Base-by-base conservation (phyloP, 495 filamentous ascomycete genomes). In the Podospora appendiculata region DNA sequence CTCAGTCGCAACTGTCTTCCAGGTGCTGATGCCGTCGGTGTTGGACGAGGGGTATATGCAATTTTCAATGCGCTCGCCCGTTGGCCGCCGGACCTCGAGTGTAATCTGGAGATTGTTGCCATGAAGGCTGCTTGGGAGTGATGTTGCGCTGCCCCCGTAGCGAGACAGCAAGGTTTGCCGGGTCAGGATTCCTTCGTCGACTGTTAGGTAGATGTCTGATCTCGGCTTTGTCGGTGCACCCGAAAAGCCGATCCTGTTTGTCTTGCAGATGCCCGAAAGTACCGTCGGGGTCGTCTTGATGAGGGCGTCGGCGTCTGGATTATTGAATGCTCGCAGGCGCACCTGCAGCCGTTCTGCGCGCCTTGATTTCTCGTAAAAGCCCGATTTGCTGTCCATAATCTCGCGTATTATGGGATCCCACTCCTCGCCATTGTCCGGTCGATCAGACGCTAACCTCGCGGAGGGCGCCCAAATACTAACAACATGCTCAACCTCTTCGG, bases 191-290 rank as follows among this genome's bases (percentile, higher is more conserved):
- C 89, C 84, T 57, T 89, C 83, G 38, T 80, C 79, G 47, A 99
- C 65, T 0, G 89, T 95, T 18, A 99, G 64, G 63, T 97, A 99
- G 45, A 99, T 96, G 62, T 99, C 93, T 11, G 88, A 95, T 55
- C 93, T 73, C 8, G 89, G 78, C 59, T 87, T 88, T 0, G 86
- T 88, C 1, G 93, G 93, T 8, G 90, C 91, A 16, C 90, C 90
- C 3, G 93, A 85, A 68, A 99, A 99, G n/a, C 90, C 92, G 59
- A 96, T 90, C 65, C 92, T 90, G 55, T 77, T 80, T 6, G 90
- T 92, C 57, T 84, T 84, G 53, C 77, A 77, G 51, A 96, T 79
- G 41, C 84, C 82, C 49, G 94, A 88, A 36, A 97, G 80, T 6
- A 94, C 71, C 0, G 93, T 97, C 8, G 92, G 94, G 12, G 91